Evolutionary conservation across 2,329 filamentous ascomycete species (phyloP).

Genomic region (Cercospora sp.): DNA sequence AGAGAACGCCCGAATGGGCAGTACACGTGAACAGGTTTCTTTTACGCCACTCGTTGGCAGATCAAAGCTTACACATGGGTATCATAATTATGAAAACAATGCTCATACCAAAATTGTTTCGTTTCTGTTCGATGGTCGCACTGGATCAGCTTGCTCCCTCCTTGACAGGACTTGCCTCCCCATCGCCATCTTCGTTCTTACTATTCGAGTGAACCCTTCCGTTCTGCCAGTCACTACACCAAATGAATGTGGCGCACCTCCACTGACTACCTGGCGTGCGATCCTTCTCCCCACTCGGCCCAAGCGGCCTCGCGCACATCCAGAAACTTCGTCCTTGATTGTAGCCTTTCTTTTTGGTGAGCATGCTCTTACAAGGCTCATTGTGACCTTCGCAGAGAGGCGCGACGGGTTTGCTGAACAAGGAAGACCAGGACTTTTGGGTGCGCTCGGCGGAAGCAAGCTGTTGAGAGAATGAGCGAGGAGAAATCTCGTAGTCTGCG

Average conservation of each 20-base stretch:
- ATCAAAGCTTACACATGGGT: neutral
- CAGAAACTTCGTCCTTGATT: constrained; percentile 71
- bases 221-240: constrained; percentile 59
- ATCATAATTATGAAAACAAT: neutral
- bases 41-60: neutral
- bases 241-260: constrained; percentile 83
- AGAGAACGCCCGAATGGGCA: neutral
- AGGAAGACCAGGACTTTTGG: constrained; percentile 70
- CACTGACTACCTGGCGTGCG: constrained; percentile 68
- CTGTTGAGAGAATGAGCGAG: constrained; percentile 24
- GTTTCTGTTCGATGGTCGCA: neutral
- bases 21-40: neutral
- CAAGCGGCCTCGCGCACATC: constrained; percentile 73
- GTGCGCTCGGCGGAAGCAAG: constrained; percentile 32
- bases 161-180: constrained; percentile 11
- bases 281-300: constrained; percentile 82
- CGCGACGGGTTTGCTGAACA: constrained; percentile 71
- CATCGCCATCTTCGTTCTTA: neutral
- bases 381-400: constrained; percentile 81
- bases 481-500: constrained; percentile 16
- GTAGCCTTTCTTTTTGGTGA: constrained; percentile 84
- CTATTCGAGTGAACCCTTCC: constrained; percentile 13
- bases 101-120: neutral
- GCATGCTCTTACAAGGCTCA: constrained; percentile 79
- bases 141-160: neutral